phyloP scores from a whole-genome alignment of 768 basidiomycete genomes.

The Trichaptum fuscoviolaceum region DNA sequence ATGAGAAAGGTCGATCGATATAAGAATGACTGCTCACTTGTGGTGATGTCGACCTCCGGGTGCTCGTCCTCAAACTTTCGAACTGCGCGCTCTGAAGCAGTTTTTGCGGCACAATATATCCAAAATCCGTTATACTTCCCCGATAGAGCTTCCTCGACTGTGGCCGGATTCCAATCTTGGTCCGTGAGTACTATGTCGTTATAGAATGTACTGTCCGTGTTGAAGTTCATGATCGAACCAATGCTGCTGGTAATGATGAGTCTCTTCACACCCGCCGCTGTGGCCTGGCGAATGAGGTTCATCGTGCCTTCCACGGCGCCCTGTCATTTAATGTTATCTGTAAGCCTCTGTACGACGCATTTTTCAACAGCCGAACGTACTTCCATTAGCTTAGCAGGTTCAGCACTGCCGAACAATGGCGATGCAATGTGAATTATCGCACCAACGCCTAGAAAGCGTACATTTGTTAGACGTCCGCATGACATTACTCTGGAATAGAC shows the following conservation, averaged over 20 bases:
- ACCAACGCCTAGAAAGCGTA: conserved; percentile 10
- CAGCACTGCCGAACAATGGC: conserved; percentile 9
- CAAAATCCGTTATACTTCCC: too few species aligned
- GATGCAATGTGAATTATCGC: conserved; percentile 16
- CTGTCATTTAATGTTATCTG: not conserved
- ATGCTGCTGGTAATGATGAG: conserved; percentile 37
- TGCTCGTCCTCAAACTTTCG: conserved; percentile 23
- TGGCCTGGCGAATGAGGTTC: conserved; percentile 34
- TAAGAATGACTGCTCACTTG: conserved; percentile 14
- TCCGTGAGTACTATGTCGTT: not conserved
- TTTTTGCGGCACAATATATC: conserved; percentile 33
- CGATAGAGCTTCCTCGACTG: conserved; percentile 22
- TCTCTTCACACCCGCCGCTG: conserved; percentile 31
- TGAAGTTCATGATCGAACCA: conserved; percentile 7
- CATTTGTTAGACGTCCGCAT: not conserved
- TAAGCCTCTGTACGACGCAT: conserved; percentile 27
- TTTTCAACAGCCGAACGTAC: conserved; percentile 4
- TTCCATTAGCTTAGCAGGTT: conserved; percentile 13
- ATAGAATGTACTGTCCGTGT: not conserved
- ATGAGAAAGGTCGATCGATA: not conserved
- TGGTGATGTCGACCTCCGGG: conserved; percentile 20
- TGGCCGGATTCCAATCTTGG: conserved; percentile 31
- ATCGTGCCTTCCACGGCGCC: conserved; percentile 20
- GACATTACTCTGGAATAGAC: conserved; percentile 2
- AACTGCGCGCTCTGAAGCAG: conserved; percentile 20